Base-by-base conservation (phyloP, 1,139 yeast species). In the Komagataea norvegica region DNA sequence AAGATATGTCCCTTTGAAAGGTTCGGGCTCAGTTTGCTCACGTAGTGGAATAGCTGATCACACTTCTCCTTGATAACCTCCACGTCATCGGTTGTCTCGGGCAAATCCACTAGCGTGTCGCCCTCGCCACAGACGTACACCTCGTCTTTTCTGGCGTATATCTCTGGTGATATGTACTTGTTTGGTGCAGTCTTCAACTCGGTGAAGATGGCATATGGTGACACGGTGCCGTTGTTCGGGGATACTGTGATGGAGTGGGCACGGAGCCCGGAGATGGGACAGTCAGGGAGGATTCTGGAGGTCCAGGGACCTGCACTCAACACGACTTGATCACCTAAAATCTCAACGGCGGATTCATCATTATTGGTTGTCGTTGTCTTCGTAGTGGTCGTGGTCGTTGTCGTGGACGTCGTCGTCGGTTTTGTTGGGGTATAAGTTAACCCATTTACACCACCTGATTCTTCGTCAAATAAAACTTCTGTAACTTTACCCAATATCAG, bases 71-170 rank as follows among this genome's bases (percentile, higher is more conserved):
- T 74, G 30, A 86, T 88, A 24, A 89, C 94, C 58, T 83, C 88
- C 21, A 91, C 96, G 49, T 88, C 95, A 56, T 87, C 96, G 0
- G 96, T 85, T 0, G 95, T 83, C 54, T 87, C 96, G 2, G 98
- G 98, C 27, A 91, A 77, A 40, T 86, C 89, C 22, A 84, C 95
- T 7, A 83, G 72, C 1, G 91, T 81, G 56, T 89, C 96, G 30
- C 96, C 96, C 61, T 91, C 98, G 34, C 98, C 98, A 64, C 98
- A 91, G 2, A 91, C 93, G 54, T 89, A 91, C 24, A 91, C 95
- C 61, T 91, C 98, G 61, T 91, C 96, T 55, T 79, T 81, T 56
- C 98, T 76, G 8, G 98, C 96, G 59, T 91, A 91, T 43, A 91
- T 79, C 59, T 91, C 98, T 1, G 98, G 98, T 1, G 91, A 78